phyloP scores from a whole-genome alignment of 306 rosid species.

The Oxytropis ochrocephala region DNA sequence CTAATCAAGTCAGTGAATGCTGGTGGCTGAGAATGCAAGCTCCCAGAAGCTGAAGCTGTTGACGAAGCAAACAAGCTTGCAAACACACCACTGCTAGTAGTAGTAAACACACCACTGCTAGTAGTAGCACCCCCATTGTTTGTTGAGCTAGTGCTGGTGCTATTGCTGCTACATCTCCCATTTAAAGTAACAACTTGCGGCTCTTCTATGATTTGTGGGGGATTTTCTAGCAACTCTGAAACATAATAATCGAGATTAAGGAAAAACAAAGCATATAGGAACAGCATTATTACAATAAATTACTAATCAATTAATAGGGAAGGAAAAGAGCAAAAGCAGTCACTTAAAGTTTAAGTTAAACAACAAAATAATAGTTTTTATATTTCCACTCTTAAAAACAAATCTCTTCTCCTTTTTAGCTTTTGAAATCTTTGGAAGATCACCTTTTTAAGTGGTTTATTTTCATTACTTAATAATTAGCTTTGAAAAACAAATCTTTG shows the following conservation, averaged over 20 bases:
- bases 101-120: slow-evolving; percentile 49
- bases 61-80: slow-evolving; percentile 82
- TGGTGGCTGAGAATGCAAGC: slow-evolving; percentile 44
- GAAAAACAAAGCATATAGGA: neutral
- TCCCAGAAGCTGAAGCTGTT: slow-evolving; percentile 34
- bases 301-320: neutral
- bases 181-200: slow-evolving; percentile 24
- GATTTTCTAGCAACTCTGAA: slow-evolving; percentile 42
- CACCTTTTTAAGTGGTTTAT: slow-evolving; percentile 16
- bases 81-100: slow-evolving; percentile 48
- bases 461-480: slow-evolving; percentile 33
- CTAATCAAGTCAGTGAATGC: slow-evolving; percentile 57
- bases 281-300: neutral
- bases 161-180: slow-evolving; percentile 50
- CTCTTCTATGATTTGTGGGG: slow-evolving; percentile 39
- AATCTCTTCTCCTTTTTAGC: slow-evolving; percentile 34
- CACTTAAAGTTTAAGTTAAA: slow-evolving; percentile 33
- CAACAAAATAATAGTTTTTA: slow-evolving; percentile 38
- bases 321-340: slow-evolving; percentile 21
- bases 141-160: slow-evolving; percentile 45
- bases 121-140: slow-evolving; percentile 40
- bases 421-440: slow-evolving; percentile 41
- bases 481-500: no score
- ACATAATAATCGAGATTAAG: neutral
- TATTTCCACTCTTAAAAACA: slow-evolving; percentile 28